A percentile compares a stretch with the other conserved stretches of the same genome.
These are phyloP conservation scores for Discostella pseudostelligera DNA, from an alignment of 108 stramenopile genomes.

Conservation along the genomic window DNA sequence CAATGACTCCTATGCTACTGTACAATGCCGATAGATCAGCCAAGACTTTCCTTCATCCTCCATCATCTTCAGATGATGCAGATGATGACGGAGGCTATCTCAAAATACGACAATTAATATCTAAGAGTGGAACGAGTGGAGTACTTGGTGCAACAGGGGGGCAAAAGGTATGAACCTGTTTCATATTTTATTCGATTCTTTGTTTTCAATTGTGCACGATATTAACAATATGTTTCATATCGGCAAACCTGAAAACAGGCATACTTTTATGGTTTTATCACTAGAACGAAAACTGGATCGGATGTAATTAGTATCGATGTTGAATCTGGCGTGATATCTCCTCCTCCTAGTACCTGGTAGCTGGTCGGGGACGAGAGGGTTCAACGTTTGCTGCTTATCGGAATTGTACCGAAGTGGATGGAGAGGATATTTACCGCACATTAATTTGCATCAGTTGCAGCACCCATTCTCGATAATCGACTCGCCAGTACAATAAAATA, in stretches of 20 bases:
- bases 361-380: no score
- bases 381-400: no score
- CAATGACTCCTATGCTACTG: slow-evolving; percentile 55
- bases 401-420: no score
- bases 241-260: slow-evolving; percentile 16
- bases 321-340: slow-evolving; percentile 34
- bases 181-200: background rate
- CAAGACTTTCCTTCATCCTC: slow-evolving; percentile 73
- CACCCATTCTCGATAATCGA: no score
- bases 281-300: slow-evolving; percentile 21
- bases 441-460: no score
- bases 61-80: slow-evolving; percentile 12
- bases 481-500: no score
- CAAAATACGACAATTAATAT: slow-evolving; percentile 47
- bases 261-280: slow-evolving; percentile 57
- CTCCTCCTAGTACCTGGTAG: slow-evolving; percentile 9
- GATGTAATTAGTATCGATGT: slow-evolving; percentile 46
- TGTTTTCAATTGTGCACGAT: background rate
- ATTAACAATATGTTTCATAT: no score
- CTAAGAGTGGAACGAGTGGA: slow-evolving; percentile 42
- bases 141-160: slow-evolving; percentile 56
- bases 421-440: no score
- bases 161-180: slow-evolving; percentile 29
- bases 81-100: slow-evolving; percentile 59
- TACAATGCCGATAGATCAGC: slow-evolving; percentile 51